Evolutionary conservation across 331 rosid genomes (phyloP).

Genomic region (Acacia pycnantha): DNA sequence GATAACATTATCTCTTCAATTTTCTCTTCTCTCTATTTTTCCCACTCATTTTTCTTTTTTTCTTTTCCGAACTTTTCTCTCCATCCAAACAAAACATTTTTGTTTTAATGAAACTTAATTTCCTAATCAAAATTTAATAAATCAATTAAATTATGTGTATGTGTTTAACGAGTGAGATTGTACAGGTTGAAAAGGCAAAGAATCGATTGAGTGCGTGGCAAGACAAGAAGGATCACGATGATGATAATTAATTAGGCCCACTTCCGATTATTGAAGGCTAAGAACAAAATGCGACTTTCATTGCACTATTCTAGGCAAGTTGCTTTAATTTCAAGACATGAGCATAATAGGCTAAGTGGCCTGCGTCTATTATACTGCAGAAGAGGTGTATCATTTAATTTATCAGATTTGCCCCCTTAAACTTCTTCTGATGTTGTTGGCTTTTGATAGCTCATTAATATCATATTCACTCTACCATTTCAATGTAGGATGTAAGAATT

Average conservation of each 20-base stretch:
- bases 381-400: not conserved
- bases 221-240: not conserved
- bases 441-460: not conserved
- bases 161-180: not conserved
- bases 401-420: not conserved
- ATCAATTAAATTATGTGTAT: not conserved
- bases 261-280: not conserved
- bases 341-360: no score
- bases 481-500: not conserved
- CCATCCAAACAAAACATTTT: no score
- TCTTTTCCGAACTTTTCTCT: no score
- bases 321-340: not conserved
- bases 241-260: not conserved
- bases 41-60: no score
- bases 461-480: not conserved
- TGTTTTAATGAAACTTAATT: not conserved
- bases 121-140: not conserved
- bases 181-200: conserved; percentile 34
- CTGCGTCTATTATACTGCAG: no score
- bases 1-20: no score
- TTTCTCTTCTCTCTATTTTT: no score
- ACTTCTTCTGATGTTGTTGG: not conserved
- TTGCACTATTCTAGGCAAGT: not conserved
- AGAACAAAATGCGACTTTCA: not conserved
- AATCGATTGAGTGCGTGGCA: conserved; percentile 34